Evolutionary conservation across 495 filamentous ascomycete genomes (phyloP).

Genomic region (Amniculicola lignicola): DNA sequence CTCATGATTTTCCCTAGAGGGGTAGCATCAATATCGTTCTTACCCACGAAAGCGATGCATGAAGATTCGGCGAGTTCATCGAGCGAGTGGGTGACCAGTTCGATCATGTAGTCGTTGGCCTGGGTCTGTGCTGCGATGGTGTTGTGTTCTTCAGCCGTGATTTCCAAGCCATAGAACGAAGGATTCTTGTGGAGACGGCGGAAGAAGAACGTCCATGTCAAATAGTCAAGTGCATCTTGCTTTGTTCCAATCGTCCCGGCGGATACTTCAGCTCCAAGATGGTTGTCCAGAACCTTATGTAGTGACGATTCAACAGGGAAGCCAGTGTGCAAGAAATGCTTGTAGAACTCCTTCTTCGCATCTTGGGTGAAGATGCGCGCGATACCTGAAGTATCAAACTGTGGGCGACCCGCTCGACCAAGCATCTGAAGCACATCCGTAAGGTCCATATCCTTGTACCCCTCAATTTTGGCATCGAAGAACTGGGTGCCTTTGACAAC

Average conservation of each 20-base stretch:
- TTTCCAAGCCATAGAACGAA: slow-evolving; percentile 94
- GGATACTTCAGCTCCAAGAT: slow-evolving; percentile 92
- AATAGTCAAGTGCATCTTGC: slow-evolving; percentile 95
- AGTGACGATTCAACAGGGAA: slow-evolving; percentile 96
- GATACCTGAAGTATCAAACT: slow-evolving; percentile 94
- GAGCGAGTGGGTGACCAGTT: slow-evolving; percentile 83
- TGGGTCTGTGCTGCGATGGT: slow-evolving; percentile 75
- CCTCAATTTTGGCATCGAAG: slow-evolving; percentile 97
- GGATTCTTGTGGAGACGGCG: slow-evolving; percentile 96
- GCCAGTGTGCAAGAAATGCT: slow-evolving; percentile 96
- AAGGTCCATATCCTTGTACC: slow-evolving; percentile 97
- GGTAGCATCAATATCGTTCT: slow-evolving; percentile 84
- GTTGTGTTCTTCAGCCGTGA: slow-evolving; percentile 90
- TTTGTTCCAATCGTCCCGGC: slow-evolving; percentile 88
- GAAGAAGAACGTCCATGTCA: slow-evolving; percentile 99
- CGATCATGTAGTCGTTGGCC: slow-evolving; percentile 89
- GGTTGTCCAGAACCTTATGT: slow-evolving; percentile 95
- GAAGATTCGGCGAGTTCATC: slow-evolving; percentile 74
- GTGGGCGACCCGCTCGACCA: slow-evolving; percentile 88
- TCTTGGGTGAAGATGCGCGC: slow-evolving; percentile 97
- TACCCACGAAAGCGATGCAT: slow-evolving; percentile 77
- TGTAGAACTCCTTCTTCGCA: slow-evolving; percentile 99
- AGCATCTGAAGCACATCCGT: slow-evolving; percentile 99
- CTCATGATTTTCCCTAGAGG: slow-evolving; percentile 96
- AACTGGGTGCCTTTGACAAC: slow-evolving; percentile 98